These are phyloP conservation scores for Arachnomyces sp. DNA, from an alignment of 2,329 filamentous ascomycete genomes.

Conservation along the genomic window DNA sequence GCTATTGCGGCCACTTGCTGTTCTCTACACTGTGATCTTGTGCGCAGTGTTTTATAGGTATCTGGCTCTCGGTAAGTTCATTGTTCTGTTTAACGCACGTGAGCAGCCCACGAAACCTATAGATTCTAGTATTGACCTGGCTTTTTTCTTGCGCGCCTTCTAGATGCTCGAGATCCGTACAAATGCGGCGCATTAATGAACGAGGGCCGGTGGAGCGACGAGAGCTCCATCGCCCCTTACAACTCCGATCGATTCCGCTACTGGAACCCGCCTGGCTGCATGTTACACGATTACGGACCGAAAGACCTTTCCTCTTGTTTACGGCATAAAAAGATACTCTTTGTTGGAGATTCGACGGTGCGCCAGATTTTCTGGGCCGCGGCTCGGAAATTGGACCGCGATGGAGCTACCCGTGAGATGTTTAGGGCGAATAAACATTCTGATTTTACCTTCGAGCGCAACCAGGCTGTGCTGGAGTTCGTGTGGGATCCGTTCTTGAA, in stretches of 20 bases:
- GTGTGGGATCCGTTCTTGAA: slow-evolving; percentile 58
- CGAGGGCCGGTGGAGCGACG: slow-evolving; percentile 45
- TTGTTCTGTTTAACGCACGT: too few species aligned
- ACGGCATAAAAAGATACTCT: slow-evolving; percentile 44
- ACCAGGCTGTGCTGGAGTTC: slow-evolving; percentile 45
- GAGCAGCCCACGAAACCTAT: too few species aligned
- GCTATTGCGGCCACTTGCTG: too few species aligned
- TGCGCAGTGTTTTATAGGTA: too few species aligned
- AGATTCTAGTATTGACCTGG: too few species aligned
- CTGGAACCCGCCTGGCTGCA: slow-evolving; percentile 55
- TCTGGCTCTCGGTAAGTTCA: too few species aligned
- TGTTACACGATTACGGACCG: slow-evolving; percentile 47
- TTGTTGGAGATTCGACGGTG: slow-evolving; percentile 53
- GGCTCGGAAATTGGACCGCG: slow-evolving; percentile 40
- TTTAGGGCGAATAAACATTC: slow-evolving; percentile 35
- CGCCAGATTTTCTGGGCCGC: slow-evolving; percentile 55
- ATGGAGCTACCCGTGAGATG: slow-evolving; percentile 29
- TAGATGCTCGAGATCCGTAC: slow-evolving; percentile 36
- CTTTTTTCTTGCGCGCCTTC: too few species aligned
- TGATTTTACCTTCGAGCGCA: slow-evolving; percentile 38
- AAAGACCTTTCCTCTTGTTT: slow-evolving; percentile 49
- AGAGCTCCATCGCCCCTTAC: slow-evolving; percentile 18
- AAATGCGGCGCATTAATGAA: slow-evolving; percentile 47
- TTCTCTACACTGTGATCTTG: too few species aligned
- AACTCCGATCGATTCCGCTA: slow-evolving; percentile 28